These are phyloP conservation scores for Ganoderma meredithae DNA, from an alignment of 1,284 basidiomycete genomes.

Conservation along the genomic window DNA sequence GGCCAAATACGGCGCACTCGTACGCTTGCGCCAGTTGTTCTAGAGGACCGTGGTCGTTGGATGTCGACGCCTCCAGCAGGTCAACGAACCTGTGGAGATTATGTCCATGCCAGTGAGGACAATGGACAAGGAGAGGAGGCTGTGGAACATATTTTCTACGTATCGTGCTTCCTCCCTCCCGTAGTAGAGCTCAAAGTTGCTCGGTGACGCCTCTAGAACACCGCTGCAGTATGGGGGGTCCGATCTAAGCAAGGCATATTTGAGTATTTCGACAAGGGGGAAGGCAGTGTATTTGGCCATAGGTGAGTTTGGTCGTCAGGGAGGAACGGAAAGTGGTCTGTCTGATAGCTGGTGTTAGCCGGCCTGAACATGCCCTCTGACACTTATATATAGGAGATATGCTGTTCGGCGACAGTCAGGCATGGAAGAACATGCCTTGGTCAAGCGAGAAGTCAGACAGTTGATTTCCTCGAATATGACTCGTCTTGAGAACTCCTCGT, in stretches of 20 bases:
- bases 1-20: constrained; percentile 34
- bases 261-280: background rate
- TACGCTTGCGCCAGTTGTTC: constrained; percentile 27
- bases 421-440: background rate
- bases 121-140: background rate
- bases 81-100: background rate
- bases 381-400: background rate
- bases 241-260: constrained; percentile 2
- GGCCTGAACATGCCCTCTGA: background rate
- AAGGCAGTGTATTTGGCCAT: background rate
- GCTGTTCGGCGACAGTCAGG: background rate
- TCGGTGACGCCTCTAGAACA: background rate
- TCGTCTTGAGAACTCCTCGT: background rate
- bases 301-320: background rate
- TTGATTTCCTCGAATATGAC: background rate
- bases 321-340: background rate
- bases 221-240: constrained; percentile 24
- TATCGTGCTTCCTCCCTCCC: constrained; percentile 21
- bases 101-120: background rate
- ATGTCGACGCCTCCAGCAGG: background rate
- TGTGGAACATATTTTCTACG: background rate
- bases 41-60: constrained; percentile 3
- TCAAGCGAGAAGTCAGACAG: background rate
- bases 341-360: background rate
- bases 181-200: constrained; percentile 25